Base-by-base conservation (phyloP, 2,329 filamentous ascomycete species). In the Sphaerostilbella broomeana region DNA sequence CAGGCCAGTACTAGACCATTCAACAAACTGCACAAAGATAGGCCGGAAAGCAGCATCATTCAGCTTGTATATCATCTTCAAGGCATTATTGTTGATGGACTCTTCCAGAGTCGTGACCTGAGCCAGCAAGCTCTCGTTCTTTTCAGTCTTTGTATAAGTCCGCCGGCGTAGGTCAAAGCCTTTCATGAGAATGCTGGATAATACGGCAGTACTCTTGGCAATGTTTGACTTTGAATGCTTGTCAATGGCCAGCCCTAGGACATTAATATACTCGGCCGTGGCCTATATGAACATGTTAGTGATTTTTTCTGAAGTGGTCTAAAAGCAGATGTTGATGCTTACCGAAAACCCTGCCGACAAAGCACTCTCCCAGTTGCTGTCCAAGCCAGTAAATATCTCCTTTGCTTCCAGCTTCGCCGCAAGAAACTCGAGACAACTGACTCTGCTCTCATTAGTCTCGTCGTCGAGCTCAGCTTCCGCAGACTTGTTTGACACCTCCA, bases 41-140 rank as follows among this genome's bases (percentile, higher is more conserved):
- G 92, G 94, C 10, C 89, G 76, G 77, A 98, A 98, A 1, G 84
- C 79, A 1, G 84, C 81, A 57, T 98, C 92, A 63, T 95, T 97
- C 46, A 98, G 76, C 69, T 97, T 97, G 69, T 94, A 87, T 38
- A 95, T 84, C 80, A 95, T 92, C 61, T 87, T 85, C 43, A 98
- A 75, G 0, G 81, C 77, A 10, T 84, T 78, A 8, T 82, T 75
- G 56, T 86, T 83, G 49, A 86, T 55, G 9, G 70, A 67, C 2
- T 67, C 64, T 56, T 94, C 86, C 10, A 87, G 68, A 28, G 71
- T 67, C 15, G 69, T 61, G 5, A 85, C 59, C 30, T 73, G 65
- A 11, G 72, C 62, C 12, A 69, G 55, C 24, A 47, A 53, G 28
- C 68, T 59, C 22, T 70, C 63, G 40, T 56, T 58, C 17, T 68